A percentile compares a stretch with the other conserved stretches of the same genome.
Evolutionary conservation across 2,329 filamentous ascomycete species (phyloP).

Genomic region (Ceratocystis variospora): DNA sequence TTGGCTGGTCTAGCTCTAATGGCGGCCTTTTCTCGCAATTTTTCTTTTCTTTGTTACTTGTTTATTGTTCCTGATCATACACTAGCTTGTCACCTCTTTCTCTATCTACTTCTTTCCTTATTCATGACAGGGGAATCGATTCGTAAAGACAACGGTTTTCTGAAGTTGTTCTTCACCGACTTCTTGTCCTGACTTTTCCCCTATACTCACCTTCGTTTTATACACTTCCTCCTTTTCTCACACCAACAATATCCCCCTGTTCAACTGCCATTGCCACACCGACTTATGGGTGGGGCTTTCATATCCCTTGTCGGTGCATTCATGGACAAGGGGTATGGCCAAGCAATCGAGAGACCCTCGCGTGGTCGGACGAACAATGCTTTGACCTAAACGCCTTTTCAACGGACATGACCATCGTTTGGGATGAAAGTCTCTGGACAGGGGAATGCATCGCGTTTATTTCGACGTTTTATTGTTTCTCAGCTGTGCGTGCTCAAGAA

Average conservation of each 20-base stretch:
- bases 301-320: background rate
- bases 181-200: slow-evolving; percentile 9
- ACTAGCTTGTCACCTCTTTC: slow-evolving; percentile 4
- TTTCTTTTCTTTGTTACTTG: slow-evolving; percentile 7
- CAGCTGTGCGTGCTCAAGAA: too few relatives aligned
- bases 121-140: background rate
- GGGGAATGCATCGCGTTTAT: too few relatives aligned
- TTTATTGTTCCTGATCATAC: background rate
- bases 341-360: too few relatives aligned
- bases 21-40: slow-evolving; percentile 7
- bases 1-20: slow-evolving; percentile 2
- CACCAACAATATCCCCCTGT: slow-evolving; percentile 18
- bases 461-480: too few relatives aligned
- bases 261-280: background rate
- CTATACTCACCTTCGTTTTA: background rate
- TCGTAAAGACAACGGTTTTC: background rate
- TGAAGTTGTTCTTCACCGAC: background rate
- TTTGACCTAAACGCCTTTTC: too few relatives aligned
- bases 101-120: slow-evolving; percentile 18
- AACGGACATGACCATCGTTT: too few relatives aligned
- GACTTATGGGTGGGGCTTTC: background rate
- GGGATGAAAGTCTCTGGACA: too few relatives aligned
- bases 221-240: slow-evolving; percentile 17
- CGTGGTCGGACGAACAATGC: background rate
- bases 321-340: background rate